Percentiles rank a stretch among this genome's conserved stretches.
phyloP scores from a whole-genome alignment of 306 rosid genomes.

The Pyrus betulifolia region DNA sequence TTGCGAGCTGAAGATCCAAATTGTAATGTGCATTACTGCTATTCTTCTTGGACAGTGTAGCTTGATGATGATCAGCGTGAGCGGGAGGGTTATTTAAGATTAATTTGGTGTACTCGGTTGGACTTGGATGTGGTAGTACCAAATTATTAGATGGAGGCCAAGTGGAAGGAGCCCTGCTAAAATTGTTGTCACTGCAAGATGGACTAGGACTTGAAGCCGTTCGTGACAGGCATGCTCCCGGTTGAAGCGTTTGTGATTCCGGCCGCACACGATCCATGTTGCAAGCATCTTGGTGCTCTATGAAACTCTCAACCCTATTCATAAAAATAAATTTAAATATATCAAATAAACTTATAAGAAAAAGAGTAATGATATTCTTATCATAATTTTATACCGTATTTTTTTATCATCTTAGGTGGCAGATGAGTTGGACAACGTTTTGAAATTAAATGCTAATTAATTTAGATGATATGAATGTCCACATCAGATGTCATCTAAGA shows the following conservation, averaged over 20 bases:
- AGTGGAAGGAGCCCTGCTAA: conserved; percentile 37
- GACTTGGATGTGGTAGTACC: background rate
- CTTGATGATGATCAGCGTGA: conserved; percentile 20
- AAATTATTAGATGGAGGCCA: conserved; percentile 25
- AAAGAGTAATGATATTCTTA: too few relatives aligned
- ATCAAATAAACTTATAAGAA: background rate
- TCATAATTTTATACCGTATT: too few relatives aligned
- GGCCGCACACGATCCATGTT: conserved; percentile 62
- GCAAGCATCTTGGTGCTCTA: conserved; percentile 98
- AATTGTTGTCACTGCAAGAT: conserved; percentile 69
- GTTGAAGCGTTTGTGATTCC: conserved; percentile 52
- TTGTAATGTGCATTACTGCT: conserved; percentile 33
- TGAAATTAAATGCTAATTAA: too few relatives aligned
- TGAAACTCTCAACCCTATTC: conserved; percentile 92
- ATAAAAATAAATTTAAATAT: background rate
- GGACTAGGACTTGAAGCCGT: conserved; percentile 98
- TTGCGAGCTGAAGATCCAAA: conserved; percentile 89
- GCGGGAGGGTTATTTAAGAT: conserved; percentile 19
- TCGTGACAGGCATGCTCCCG: conserved; percentile 61
- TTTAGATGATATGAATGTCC: too few relatives aligned
- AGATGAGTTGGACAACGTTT: too few relatives aligned
- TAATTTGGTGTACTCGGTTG: conserved; percentile 9
- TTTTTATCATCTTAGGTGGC: too few relatives aligned
- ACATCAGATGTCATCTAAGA: too few relatives aligned
- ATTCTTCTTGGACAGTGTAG: background rate